Conservation (phyloP, 1,284 basidiomycete species). For the Ustilago sp. region DNA sequence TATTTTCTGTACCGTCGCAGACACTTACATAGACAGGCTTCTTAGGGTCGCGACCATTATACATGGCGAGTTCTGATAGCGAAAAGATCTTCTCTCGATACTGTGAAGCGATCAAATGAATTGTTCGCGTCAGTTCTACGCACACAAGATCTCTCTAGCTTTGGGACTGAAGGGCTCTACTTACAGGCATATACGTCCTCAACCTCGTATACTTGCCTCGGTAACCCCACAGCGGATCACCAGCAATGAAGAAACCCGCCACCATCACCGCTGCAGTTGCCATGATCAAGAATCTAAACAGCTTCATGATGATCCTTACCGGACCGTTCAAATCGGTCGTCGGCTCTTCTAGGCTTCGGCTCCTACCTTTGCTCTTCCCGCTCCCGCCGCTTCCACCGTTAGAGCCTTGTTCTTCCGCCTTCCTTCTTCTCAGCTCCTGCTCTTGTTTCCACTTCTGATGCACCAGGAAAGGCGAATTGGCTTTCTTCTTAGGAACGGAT, state of each 20-base stretch:
- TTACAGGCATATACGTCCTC: conserved; percentile 63
- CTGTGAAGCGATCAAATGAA: conserved; percentile 14
- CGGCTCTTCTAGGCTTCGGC: conserved; percentile 13
- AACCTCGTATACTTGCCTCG: conserved; percentile 62
- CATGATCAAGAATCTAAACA: conserved; percentile 38
- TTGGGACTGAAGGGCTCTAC: conserved; percentile 12
- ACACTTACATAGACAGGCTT: conserved; percentile 84
- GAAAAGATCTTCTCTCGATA: conserved; percentile 77
- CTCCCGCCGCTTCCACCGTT: conserved; percentile 11
- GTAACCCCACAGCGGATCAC: conserved; percentile 66
- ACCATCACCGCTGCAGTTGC: conserved; percentile 37
- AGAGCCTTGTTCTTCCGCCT: conserved; percentile 40
- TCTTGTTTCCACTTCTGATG: conserved; percentile 62
- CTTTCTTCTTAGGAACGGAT: conserved; percentile 62
- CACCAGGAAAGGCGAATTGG: conserved; percentile 61
- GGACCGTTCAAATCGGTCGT: conserved; percentile 34
- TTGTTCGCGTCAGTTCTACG: background rate
- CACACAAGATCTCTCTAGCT: background rate
- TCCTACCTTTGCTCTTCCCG: conserved; percentile 5
- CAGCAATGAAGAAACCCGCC: conserved; percentile 55
- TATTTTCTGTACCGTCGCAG: background rate
- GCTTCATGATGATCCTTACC: conserved; percentile 15
- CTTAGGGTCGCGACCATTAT: conserved; percentile 79
- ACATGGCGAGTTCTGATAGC: conserved; percentile 77
- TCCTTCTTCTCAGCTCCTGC: conserved; percentile 51